Conservation (phyloP, 371 early-diverging fungal species). For the Mycotypha africana region DNA sequence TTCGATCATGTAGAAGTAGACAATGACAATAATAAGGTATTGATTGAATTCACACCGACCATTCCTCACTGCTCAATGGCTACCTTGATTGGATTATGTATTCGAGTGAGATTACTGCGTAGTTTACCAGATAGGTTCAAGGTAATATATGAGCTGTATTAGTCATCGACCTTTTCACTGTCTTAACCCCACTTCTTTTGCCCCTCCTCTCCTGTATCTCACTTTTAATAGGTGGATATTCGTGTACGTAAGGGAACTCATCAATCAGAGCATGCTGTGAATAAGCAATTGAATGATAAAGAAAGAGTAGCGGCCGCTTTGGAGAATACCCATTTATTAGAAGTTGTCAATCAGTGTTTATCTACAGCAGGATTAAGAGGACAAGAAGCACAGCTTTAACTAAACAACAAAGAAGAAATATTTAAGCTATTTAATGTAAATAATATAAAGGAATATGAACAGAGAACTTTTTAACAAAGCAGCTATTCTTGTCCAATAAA, state of each 20-base stretch:
- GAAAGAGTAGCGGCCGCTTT: slow-evolving; percentile 99
- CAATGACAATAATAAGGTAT: slow-evolving; percentile 57
- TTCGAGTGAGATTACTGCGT: slow-evolving; percentile 87
- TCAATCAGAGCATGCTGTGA: slow-evolving; percentile 91
- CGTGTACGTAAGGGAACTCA: slow-evolving; percentile 92
- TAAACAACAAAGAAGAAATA: too few species aligned
- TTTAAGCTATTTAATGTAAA: slow-evolving; percentile 3
- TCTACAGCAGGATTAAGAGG: slow-evolving; percentile 53
- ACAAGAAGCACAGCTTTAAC: too few species aligned
- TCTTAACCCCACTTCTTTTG: too few species aligned
- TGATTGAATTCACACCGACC: slow-evolving; percentile 93
- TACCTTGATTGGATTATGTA: slow-evolving; percentile 97
- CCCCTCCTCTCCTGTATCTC: too few species aligned
- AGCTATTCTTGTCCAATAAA: too few species aligned
- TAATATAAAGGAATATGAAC: too few species aligned
- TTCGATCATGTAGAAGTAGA: slow-evolving; percentile 79
- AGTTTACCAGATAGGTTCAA: slow-evolving; percentile 88
- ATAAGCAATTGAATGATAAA: slow-evolving; percentile 99
- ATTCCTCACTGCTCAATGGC: slow-evolving; percentile 99
- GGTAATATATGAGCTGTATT: slow-evolving; percentile 29
- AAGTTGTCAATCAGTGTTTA: slow-evolving; percentile 92
- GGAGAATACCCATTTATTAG: slow-evolving; percentile 90
- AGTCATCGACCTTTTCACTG: too few species aligned
- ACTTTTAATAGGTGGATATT: slow-evolving; percentile 87
- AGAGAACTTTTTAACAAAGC: too few species aligned